Conservation (phyloP, 257 asterid genomes). For the Jasminum sambac region DNA sequence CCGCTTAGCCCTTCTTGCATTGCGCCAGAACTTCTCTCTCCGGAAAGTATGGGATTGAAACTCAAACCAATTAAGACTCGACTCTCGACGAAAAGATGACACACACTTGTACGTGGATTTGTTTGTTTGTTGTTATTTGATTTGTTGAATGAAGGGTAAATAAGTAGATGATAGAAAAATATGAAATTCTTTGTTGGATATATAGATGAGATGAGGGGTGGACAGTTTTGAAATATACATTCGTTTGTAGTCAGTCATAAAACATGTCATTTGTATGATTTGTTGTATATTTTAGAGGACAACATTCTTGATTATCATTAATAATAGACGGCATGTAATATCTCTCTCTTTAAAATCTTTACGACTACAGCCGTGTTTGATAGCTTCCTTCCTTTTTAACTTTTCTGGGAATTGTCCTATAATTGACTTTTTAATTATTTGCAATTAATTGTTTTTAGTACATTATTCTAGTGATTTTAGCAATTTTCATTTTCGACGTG, state of each 20-base stretch:
- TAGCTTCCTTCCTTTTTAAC: too few species aligned
- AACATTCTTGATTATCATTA: background rate
- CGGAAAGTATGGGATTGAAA: conserved; percentile 93
- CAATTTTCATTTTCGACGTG: too few species aligned
- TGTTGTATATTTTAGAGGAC: conserved; percentile 5
- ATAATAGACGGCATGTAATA: background rate
- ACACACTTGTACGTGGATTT: conserved; percentile 29
- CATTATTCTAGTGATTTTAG: too few species aligned
- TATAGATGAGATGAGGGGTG: conserved; percentile 35
- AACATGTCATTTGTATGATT: background rate
- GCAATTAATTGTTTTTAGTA: too few species aligned
- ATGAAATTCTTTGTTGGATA: conserved; percentile 57
- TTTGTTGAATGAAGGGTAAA: conserved; percentile 36
- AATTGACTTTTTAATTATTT: too few species aligned
- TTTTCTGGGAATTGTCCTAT: too few species aligned
- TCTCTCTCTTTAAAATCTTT: too few species aligned
- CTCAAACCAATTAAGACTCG: conserved; percentile 90
- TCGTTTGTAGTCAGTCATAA: conserved; percentile 47
- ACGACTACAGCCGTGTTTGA: too few species aligned
- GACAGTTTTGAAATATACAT: conserved; percentile 36
- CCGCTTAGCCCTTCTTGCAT: conserved; percentile 63
- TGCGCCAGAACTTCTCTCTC: conserved; percentile 85
- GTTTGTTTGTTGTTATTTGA: conserved; percentile 16
- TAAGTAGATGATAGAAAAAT: conserved; percentile 37
- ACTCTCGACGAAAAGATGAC: conserved; percentile 31